phyloP scores from a whole-genome alignment of 2,329 filamentous ascomycete genomes.

The Colletotrichum sp. region DNA sequence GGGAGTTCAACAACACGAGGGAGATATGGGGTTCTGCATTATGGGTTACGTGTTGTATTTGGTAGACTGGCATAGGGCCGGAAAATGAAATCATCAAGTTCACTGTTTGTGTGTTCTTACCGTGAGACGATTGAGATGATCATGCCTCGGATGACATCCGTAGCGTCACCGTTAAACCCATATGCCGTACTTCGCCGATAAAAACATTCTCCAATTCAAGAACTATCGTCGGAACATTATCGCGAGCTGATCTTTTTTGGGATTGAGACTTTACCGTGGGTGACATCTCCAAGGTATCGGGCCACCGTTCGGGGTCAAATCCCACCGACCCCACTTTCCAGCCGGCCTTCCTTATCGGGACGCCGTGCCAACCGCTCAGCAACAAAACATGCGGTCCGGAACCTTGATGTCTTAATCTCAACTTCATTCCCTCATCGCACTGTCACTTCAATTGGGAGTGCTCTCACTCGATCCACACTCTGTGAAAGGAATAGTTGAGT shows the following conservation, averaged over 20 bases:
- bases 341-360: background rate
- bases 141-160: background rate
- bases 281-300: background rate
- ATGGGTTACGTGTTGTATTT: background rate
- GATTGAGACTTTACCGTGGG: background rate
- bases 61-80: background rate
- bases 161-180: background rate
- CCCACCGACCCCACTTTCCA: background rate
- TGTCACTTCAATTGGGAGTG: background rate
- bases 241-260: background rate
- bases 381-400: background rate
- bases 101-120: background rate
- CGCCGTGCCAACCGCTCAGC: background rate
- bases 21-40: background rate
- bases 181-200: accelerated
- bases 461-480: background rate
- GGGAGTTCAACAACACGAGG: background rate
- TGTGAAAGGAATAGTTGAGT: background rate
- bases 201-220: background rate
- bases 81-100: background rate
- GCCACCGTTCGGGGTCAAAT: background rate
- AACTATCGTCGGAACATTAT: background rate
- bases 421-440: background rate
- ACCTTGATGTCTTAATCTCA: background rate
- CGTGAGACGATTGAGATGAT: too few relatives aligned